phyloP scores from a whole-genome alignment of 495 filamentous ascomycete genomes.

The Tuber borchii region DNA sequence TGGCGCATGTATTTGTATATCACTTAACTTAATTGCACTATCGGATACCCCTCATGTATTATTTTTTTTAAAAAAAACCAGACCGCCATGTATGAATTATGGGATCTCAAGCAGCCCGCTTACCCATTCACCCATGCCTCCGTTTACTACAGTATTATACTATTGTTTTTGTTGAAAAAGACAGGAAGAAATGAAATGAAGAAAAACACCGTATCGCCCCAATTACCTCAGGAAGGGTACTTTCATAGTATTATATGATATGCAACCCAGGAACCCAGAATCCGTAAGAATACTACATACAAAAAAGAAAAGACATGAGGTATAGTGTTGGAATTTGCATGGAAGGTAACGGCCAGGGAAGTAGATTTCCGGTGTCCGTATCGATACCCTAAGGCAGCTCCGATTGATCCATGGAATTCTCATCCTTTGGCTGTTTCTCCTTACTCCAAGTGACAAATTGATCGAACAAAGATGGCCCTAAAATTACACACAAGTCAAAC shows the following conservation, averaged over 20 bases:
- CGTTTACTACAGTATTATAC: neutral
- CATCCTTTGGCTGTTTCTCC: conserved; percentile 20
- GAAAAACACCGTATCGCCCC: neutral
- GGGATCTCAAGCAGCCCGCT: neutral
- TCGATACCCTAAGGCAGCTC: neutral
- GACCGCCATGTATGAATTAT: neutral
- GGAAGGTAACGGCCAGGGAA: neutral
- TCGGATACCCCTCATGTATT: neutral
- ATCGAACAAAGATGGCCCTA: conserved; percentile 40
- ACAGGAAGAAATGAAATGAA: neutral
- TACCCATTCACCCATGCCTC: neutral
- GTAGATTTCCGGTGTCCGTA: neutral
- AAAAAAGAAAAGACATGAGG: neutral
- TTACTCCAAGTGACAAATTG: conserved; percentile 39
- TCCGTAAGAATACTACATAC: neutral
- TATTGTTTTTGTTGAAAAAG: neutral
- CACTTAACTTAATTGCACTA: neutral
- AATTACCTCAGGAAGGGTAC: neutral
- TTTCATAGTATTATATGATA: neutral
- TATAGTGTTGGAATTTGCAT: neutral
- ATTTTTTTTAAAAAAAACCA: neutral
- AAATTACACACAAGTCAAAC: neutral
- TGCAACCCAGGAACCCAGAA: neutral
- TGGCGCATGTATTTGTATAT: neutral
- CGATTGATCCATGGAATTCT: neutral